Base-by-base conservation (phyloP, 768 basidiomycete genomes). In the Naematelia encephala region DNA sequence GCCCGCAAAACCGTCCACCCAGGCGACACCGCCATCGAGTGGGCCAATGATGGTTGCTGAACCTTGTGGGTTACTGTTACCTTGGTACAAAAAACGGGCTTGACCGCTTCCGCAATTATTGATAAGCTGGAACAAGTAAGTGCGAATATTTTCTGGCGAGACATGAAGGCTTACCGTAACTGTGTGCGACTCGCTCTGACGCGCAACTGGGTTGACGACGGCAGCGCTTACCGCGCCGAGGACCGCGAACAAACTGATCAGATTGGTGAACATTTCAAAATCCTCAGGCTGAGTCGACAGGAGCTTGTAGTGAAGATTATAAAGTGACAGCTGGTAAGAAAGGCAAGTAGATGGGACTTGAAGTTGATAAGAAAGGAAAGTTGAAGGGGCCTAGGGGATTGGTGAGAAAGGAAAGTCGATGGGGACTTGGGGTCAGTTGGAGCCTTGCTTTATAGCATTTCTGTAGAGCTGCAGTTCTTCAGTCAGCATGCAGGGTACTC, bases 31-130 rank as follows among this genome's bases (percentile, higher is more conserved):
- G 28, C 63, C 63, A 4, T 28, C 23, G 27, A 66, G 22, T 0
- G 64, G 64, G 4, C 64, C 64, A 34, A 23, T 21, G 26, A 66
- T 61, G 3, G 48, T 43, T 0, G 55, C 54, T 2, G 60, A 57
- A 42, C 57, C 57, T 45, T 49, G 52, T 21, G 56, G 50, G 5
- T 47, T 28, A 14, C 21, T 13, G 46, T 30, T 23, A 26, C 22
- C 47, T 34, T 22, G 26, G 16, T 61, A 45, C 13, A 60, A 48
- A 56, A 66, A 66, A 21, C 58, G 57, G 27, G 64, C 51, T 21
- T 19, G 39, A 30, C 64, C 64, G 19, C 44, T 42, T 2, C 64
- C 64, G 54, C 64, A 66, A 10, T 55, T 55, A 46, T 66, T 62
- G 57, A 66, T 55, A 44, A 66, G 52, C 64, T 63, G 21, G 23